Evolutionary conservation across 202 grass and related monocot genomes (phyloP).

Genomic region (Setaria viridis): DNA sequence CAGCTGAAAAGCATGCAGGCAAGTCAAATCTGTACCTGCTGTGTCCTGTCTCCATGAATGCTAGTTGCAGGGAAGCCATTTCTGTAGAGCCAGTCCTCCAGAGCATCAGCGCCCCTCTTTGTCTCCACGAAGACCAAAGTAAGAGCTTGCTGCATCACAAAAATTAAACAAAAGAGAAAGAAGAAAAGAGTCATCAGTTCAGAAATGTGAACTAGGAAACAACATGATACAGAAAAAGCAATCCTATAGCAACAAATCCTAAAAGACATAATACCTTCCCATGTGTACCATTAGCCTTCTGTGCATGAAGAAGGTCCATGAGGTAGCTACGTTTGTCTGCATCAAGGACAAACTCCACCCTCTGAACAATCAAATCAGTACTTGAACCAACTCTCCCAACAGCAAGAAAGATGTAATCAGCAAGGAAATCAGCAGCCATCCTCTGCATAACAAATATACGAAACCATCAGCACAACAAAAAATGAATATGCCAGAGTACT

Average conservation of each 20-base stretch:
- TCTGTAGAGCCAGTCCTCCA: constrained; percentile 92
- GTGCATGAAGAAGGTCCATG: constrained; percentile 96
- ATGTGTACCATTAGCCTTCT: constrained; percentile 81
- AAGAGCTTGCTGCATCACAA: constrained; percentile 67
- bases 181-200: background rate
- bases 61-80: constrained; percentile 95
- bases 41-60: constrained; percentile 93
- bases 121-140: constrained; percentile 98
- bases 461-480: constrained; percentile 15
- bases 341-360: constrained; percentile 94
- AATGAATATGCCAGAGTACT: background rate
- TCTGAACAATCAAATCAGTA: constrained; percentile 95
- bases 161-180: background rate
- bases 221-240: background rate
- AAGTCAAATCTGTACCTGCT: constrained; percentile 54
- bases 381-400: constrained; percentile 99
- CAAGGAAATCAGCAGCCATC: constrained; percentile 46
- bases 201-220: background rate
- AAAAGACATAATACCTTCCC: constrained; percentile 67
- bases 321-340: constrained; percentile 94
- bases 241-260: background rate
- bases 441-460: constrained; percentile 17
- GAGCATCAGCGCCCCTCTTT: constrained; percentile 93
- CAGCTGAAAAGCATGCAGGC: background rate
- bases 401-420: constrained; percentile 94